Percentiles rank a stretch among this genome's conserved stretches.
Evolutionary conservation across 1,139 yeast genomes (phyloP).

Genomic region (Petasospora rhodanensis): DNA sequence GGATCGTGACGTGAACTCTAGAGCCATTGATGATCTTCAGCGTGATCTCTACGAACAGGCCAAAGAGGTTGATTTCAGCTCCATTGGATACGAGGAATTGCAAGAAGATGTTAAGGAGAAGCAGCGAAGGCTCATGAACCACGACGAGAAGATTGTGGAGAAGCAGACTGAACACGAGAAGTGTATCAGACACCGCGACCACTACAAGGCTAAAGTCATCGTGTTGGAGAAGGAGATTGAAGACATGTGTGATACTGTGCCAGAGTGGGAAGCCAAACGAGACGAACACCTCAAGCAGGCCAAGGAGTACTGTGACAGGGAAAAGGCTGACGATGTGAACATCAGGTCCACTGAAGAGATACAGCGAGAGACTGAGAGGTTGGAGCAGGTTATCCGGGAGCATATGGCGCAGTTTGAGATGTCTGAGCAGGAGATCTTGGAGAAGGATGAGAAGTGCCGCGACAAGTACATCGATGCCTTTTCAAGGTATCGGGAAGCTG

Average conservation of each 20-base stretch:
- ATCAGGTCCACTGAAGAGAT: conserved; percentile 32
- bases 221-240: conserved; percentile 22
- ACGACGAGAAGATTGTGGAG: conserved; percentile 14
- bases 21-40: conserved; percentile 26
- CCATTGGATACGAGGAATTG: conserved; percentile 1
- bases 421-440: conserved; percentile 37
- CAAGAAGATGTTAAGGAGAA: conserved; percentile 23
- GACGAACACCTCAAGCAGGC: conserved; percentile 32
- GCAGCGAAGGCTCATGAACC: conserved; percentile 19
- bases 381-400: conserved; percentile 31
- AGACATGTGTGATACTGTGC: conserved; percentile 28
- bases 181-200: conserved; percentile 13
- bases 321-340: conserved; percentile 29
- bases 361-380: conserved; percentile 31
- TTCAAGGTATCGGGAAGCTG: conserved; percentile 27
- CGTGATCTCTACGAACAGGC: conserved; percentile 20
- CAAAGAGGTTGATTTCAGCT: neutral
- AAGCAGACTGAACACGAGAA: conserved; percentile 25
- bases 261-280: conserved; percentile 28
- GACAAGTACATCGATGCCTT: conserved; percentile 32
- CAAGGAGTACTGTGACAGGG: conserved; percentile 30
- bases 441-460: conserved; percentile 33
- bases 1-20: conserved; percentile 25
- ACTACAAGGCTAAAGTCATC: conserved; percentile 15
- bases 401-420: conserved; percentile 40